Evolutionary conservation across 129 eudicot genomes (phyloP).

Genomic region (Lactuca sativa): DNA sequence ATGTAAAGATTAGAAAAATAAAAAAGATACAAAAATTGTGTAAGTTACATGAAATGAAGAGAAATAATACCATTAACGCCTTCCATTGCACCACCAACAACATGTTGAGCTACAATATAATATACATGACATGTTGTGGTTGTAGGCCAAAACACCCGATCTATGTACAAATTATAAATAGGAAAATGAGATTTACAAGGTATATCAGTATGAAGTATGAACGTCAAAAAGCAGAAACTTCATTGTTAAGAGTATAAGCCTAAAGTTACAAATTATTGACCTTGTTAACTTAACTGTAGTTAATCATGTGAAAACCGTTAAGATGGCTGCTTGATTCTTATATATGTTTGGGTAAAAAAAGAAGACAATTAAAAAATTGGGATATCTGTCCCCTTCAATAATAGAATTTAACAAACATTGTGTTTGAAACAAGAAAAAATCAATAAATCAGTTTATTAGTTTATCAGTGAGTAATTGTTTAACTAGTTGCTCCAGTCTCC

Average conservation of each 20-base stretch:
- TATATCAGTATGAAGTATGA: conserved; percentile 20
- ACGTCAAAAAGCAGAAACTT: conserved; percentile 17
- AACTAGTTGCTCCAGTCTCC: too few species aligned
- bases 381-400: conserved; percentile 13
- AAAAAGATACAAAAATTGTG: not conserved
- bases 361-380: too few species aligned
- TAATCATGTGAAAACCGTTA: too few species aligned
- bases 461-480: not conserved
- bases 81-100: conserved; percentile 89
- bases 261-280: too few species aligned
- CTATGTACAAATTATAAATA: conserved; percentile 34
- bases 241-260: too few species aligned
- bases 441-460: not conserved
- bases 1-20: conserved; percentile 3
- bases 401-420: not conserved
- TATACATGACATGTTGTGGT: conserved; percentile 96
- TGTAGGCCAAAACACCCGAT: conserved; percentile 96
- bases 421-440: conserved; percentile 12
- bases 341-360: too few species aligned
- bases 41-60: not conserved
- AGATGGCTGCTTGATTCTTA: too few species aligned
- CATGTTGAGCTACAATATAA: conserved; percentile 93
- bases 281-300: too few species aligned
- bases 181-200: conserved; percentile 18
- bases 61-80: conserved; percentile 71